Conservation (phyloP, 441 rosid genomes). For the Erysimum pusillum region DNA sequence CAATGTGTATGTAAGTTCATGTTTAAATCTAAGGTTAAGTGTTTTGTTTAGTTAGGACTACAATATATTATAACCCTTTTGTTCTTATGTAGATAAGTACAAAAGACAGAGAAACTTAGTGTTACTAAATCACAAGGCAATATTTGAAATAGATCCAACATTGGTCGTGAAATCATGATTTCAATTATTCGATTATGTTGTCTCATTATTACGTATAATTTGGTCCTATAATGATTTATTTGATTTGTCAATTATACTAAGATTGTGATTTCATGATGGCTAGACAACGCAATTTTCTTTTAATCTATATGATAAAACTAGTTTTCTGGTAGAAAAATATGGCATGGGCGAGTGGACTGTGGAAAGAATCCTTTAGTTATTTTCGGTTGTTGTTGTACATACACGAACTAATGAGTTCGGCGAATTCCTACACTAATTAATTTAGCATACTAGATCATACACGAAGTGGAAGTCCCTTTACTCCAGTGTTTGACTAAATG, state of each 20-base stretch:
- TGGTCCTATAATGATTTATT: conserved; percentile 17
- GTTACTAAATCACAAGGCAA: conserved; percentile 36
- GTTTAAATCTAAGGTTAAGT: background rate
- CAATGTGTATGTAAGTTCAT: background rate
- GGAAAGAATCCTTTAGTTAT: no score
- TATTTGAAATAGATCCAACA: conserved; percentile 28
- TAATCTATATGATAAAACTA: background rate
- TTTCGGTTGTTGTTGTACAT: no score
- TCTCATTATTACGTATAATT: conserved; percentile 13
- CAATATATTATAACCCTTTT: background rate
- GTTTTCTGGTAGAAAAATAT: background rate
- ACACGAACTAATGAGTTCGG: no score
- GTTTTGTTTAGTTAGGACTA: conserved; percentile 8
- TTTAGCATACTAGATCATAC: no score
- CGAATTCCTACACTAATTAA: no score
- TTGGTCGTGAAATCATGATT: conserved; percentile 37
- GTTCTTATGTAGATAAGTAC: conserved; percentile 24
- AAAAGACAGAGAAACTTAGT: conserved; percentile 33
- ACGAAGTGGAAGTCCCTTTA: no score
- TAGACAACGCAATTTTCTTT: background rate
- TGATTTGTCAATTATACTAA: conserved; percentile 11
- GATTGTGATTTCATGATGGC: conserved; percentile 15
- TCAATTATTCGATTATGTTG: conserved; percentile 39
- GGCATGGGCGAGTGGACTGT: background rate
- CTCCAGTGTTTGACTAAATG: no score